Base-by-base conservation (phyloP, 441 rosid genomes). In the Jatropha multifida region DNA sequence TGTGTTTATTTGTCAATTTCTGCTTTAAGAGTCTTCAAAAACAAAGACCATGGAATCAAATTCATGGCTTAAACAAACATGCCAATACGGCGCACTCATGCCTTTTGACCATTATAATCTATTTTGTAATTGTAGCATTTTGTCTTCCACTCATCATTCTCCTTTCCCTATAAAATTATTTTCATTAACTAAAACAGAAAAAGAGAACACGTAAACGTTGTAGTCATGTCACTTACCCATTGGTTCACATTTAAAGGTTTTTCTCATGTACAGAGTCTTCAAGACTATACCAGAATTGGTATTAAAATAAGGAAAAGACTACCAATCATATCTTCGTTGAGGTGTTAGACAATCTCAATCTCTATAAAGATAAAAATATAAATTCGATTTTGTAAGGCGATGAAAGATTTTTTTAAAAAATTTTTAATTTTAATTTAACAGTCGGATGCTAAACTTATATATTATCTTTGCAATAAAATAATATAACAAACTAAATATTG, bases 41-140 rank as follows among this genome's bases (percentile, higher is more conserved):
- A 58, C 59, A 52, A 69, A 77, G 77, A 71, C 7, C 52, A 23
- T 44, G 77, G 87, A 77, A 81, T 82, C 80, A 26, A 73, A 74
- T 74, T 72, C 82, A 78, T 77, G 71, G 81, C 75, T 26, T 68
- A 55, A 62, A 38, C 62, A 61, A 66, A 17, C 71, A 58, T 68
- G 79, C 58, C 81, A 69, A 71, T 65, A 41, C 20, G 26, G 59
- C 71, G 62, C 79, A 73, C 75, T 67, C 60, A 4, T 7, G 13
- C 51, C 78, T 83, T 83, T 80, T 76, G 84, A 79, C 85, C 83
- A 15, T 71, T 64, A 18, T 32, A 32, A 32, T 32, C 32, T 32
- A 32, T 32, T 32, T 32, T 32, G 32, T 65, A 61, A 63, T 42
- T 67, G 13, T 17, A 37, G 65, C 52, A 26, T 49, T 63, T 74